Base-by-base conservation (phyloP, 1,139 yeast species). In the Debaryomyces nepalensis region DNA sequence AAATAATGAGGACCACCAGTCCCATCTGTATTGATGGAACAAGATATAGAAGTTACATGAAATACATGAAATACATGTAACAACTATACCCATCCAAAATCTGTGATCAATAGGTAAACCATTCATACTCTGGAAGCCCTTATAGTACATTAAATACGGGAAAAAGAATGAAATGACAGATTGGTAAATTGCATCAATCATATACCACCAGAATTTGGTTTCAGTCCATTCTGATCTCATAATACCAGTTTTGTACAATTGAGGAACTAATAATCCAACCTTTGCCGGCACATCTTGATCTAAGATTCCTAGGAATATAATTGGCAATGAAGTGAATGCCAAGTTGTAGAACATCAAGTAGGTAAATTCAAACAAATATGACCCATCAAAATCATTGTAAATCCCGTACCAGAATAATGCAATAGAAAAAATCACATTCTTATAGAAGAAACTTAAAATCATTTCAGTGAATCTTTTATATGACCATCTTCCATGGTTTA, bases 401-500 rank as follows among this genome's bases (percentile, higher is more conserved):
- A 89, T 76, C 55, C 97, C 97, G 63, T 84, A 93, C 98, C 98
- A 93, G 62, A 90, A 93, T 52, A 90, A 72, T 0, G 97, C 84
- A 55, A 91, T 61, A 0, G 96, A 84, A 70, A 90, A 93, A 53
- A 88, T 84, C 43, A 88, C 90, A 61, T 93, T 93, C 67, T 93
- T 93, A 71, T 84, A 93, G 59, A 93, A 93, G 68, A 93, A 89
- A 58, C 84, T 79, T 22, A 98, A 97, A 59, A 90, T 85, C 96
- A 91, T 90, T 64, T 91, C 98, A 27, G 96, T 82, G 40, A 93
- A 73, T 53, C 98, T 75, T 58, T 86, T 87, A 62, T 93, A 93
- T 1, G 96, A 87, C 97, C 98, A 93, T 62, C 98, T 79, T 29
- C 99, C 99, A 68, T 93, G 99, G 20, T 89, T 95, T 43, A 93